Evolutionary conservation across 2,329 filamentous ascomycete species (phyloP), one percentile per base, ranked within the genome.

Genomic region (Pseudovirgaria hyperparasitica): DNA sequence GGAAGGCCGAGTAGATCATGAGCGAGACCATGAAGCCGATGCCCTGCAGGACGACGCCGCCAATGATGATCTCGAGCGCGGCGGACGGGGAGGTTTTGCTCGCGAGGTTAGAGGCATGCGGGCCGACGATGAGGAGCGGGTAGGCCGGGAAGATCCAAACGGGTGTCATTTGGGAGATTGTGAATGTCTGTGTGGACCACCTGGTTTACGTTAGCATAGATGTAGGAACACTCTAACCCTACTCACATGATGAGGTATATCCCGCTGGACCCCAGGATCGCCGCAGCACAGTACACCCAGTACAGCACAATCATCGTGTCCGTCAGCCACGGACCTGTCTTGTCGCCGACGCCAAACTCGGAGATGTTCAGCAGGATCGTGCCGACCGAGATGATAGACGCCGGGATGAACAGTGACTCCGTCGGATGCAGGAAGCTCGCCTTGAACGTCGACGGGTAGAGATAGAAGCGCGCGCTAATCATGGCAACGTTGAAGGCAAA

Each of bases 131-230:
- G 4, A 92, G 66, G 13, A 90, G 63, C 1, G 82, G 81, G 37
- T 92, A 92, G 1, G 78, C 81, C 0, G 82, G 82, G 38, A 90
- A 90, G 29, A 87, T 84, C 82, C 82, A 90, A 11, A 84, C 73
- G 0, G 82, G 82, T 1, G 82, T 90, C 82, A 92, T 90, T 27
- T 74, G 74, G 18, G 81, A 76, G 25, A 90, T 81, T 0, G 82
- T 75, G 39, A 73, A 75, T 3, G 68, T 72, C 33, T 70, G 67
- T 0, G 70, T 76, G 2, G 67, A 72, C 71, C 71, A 76, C 40
- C 67, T 72, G 14, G 2, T 9, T 22, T 27, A 11, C 18, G 21
- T 31, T 6, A 23, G 29, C 9, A 10, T 5, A 9, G 10, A 16
- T 7, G n/a, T n/a, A n/a, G n/a, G n/a, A n/a, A n/a, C n/a, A n/a